Evolutionary conservation across 2,329 filamentous ascomycete genomes (phyloP).

Genomic region (Penicillium freii): DNA sequence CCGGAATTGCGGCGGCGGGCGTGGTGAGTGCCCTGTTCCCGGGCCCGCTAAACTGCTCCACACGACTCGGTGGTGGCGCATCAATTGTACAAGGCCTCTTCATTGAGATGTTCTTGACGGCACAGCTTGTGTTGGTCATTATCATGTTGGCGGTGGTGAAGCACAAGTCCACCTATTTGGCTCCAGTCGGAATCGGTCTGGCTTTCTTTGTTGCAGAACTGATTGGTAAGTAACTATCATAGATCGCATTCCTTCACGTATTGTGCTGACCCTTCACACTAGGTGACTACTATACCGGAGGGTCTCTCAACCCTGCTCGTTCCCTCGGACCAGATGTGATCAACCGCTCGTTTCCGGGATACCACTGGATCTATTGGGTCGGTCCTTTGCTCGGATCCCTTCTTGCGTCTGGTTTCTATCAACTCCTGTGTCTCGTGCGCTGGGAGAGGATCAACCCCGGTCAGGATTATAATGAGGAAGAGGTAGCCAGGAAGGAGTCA

Average conservation of each 20-base stretch:
- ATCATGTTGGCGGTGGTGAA: slow-evolving; percentile 72
- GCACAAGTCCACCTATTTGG: slow-evolving; percentile 68
- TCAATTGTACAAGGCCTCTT: slow-evolving; percentile 60
- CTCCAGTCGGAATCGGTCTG: slow-evolving; percentile 69
- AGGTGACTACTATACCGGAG: slow-evolving; percentile 51
- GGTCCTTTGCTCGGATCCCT: slow-evolving; percentile 48
- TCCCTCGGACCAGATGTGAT: slow-evolving; percentile 50
- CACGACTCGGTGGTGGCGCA: slow-evolving; percentile 54
- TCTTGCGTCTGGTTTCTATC: slow-evolving; percentile 51
- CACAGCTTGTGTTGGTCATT: slow-evolving; percentile 62
- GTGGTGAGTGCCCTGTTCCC: slow-evolving; percentile 60
- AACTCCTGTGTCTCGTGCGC: slow-evolving; percentile 46
- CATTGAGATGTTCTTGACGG: slow-evolving; percentile 65
- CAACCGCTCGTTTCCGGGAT: slow-evolving; percentile 45
- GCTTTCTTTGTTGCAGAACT: slow-evolving; percentile 64
- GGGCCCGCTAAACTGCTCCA: slow-evolving; percentile 55
- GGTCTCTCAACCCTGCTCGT: slow-evolving; percentile 50
- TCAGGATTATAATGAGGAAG: slow-evolving; percentile 55
- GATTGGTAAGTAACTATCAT: slow-evolving; percentile 35
- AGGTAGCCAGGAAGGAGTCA: slow-evolving; percentile 20
- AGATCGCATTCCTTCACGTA: not conserved
- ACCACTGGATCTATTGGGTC: slow-evolving; percentile 54
- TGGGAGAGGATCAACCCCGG: slow-evolving; percentile 48
- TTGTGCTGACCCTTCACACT: not conserved
- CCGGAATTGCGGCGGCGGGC: slow-evolving; percentile 58